These are phyloP conservation scores for Citrus medica DNA, from an alignment of 345 rosid genomes.

Conservation along the genomic window DNA sequence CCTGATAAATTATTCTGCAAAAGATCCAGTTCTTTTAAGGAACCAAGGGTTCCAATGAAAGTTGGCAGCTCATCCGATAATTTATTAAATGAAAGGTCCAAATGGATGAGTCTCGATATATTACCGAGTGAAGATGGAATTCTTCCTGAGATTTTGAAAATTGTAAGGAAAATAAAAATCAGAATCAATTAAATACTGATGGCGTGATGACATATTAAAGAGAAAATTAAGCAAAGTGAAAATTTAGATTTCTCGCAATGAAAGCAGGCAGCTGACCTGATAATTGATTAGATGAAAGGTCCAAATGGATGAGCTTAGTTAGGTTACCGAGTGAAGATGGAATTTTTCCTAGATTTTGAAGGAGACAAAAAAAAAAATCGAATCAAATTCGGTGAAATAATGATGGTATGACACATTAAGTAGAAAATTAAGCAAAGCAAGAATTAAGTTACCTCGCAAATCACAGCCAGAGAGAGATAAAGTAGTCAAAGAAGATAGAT, in stretches of 20 bases:
- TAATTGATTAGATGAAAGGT: background rate
- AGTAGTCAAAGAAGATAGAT: too few relatives aligned
- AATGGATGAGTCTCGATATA: too few relatives aligned
- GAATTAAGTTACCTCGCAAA: background rate
- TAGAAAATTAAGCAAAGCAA: background rate
- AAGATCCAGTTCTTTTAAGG: background rate
- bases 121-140: background rate
- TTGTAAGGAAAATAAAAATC: too few relatives aligned
- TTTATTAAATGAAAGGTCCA: background rate
- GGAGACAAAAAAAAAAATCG: too few relatives aligned
- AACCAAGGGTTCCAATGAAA: background rate
- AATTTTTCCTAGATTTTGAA: background rate
- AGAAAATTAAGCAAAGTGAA: too few relatives aligned
- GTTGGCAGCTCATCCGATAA: background rate
- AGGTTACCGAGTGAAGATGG: constrained; percentile 6
- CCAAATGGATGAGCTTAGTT: background rate
- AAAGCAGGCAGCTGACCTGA: constrained; percentile 3
- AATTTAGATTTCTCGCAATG: background rate
- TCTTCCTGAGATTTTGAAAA: background rate
- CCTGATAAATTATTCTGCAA: too few relatives aligned
- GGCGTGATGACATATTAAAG: too few relatives aligned
- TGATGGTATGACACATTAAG: too few relatives aligned
- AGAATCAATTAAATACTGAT: too few relatives aligned
- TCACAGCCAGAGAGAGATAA: background rate
- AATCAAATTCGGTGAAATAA: too few relatives aligned